Evolutionary conservation across 2,329 filamentous ascomycete species (phyloP), one percentile per base, ranked within the genome.

Genomic region (Diaporthe vaccinii): DNA sequence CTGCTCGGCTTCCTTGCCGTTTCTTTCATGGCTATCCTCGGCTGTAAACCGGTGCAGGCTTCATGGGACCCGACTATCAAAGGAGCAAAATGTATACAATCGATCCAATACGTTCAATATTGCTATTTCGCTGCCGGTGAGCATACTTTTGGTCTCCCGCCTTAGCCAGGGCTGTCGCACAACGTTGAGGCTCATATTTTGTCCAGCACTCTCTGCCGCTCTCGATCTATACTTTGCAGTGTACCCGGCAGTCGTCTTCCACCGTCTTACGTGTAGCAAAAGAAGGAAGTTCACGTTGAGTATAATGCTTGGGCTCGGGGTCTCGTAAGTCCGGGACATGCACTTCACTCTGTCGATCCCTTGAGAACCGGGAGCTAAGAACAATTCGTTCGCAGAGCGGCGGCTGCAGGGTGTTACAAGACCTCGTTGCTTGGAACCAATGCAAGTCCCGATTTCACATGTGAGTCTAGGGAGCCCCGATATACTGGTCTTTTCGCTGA

Each of bases 181-280:
- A 15, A 12, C 15, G 25, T 28, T 14, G 31, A 53, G 31, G 49
- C 65, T 69, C 15, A 69, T 4, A 4, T 36, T 3, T 55, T 41
- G 31, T 41, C 34, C 22, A 69, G 65, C 65, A 22, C 49, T 69
- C 65, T 69, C 65, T 41, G 65, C 65, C n/a, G 65, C 65, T 55
- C 49, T 69, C 34, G 49, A 69, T 55, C 49, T 69, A 28, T 69
- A 55, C 28, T 69, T 69, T 55, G 49, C 65, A n/a, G 31, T 55
- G 49, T 69, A 69, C 49, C 65, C 65, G 14, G 65, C 34, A 22
- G n/a, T 41, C 34, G 49, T 69, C 22, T 69, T 69, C 12, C 34
- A 51, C 36, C 65, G 65, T 34, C 49, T 69, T 12, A 69, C 49
- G 14, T 69, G 49, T 31, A 69, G 36, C 65, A 55, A 9, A n/a